Evolutionary conservation across 1,284 basidiomycete genomes (phyloP).

Genomic region (Puccinia horiana): DNA sequence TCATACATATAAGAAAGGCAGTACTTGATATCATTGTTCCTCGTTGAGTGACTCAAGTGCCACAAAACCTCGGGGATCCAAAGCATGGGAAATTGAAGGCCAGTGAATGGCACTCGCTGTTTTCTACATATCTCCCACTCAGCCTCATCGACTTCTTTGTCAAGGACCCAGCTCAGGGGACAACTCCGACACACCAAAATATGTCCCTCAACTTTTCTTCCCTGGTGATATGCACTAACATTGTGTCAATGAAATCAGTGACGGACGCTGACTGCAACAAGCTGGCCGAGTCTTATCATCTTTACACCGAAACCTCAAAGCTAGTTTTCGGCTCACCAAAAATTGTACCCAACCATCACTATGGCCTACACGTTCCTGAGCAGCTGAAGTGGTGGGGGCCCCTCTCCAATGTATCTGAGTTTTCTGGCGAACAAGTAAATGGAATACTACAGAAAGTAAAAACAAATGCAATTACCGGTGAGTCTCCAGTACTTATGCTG

Average conservation of each 20-base stretch:
- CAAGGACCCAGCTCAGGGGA: not conserved
- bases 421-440: slow-evolving; percentile 19
- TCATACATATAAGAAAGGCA: not conserved
- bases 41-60: slow-evolving; percentile 45
- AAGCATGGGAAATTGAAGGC: slow-evolving; percentile 51
- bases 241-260: not conserved
- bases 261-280: not conserved
- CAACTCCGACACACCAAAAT: too few species aligned
- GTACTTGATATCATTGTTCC: slow-evolving; percentile 40
- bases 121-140: slow-evolving; percentile 50
- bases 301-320: slow-evolving; percentile 20
- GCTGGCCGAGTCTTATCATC: not conserved
- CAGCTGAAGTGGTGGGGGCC: slow-evolving; percentile 37
- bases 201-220: not conserved
- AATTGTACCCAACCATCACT: slow-evolving; percentile 39
- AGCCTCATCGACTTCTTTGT: slow-evolving; percentile 25
- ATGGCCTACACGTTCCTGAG: slow-evolving; percentile 24
- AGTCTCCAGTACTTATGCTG: not conserved
- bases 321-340: not conserved
- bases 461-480: not conserved
- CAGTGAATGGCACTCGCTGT: slow-evolving; percentile 50
- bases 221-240: not conserved
- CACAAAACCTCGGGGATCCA: slow-evolving; percentile 44
- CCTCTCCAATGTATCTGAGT: slow-evolving; percentile 10
- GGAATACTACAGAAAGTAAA: slow-evolving; percentile 1